A percentile compares a stretch with the other conserved stretches of the same genome.
Conservation (phyloP, 2,329 filamentous ascomycete species). For the Pseudocercospora cruenta region DNA sequence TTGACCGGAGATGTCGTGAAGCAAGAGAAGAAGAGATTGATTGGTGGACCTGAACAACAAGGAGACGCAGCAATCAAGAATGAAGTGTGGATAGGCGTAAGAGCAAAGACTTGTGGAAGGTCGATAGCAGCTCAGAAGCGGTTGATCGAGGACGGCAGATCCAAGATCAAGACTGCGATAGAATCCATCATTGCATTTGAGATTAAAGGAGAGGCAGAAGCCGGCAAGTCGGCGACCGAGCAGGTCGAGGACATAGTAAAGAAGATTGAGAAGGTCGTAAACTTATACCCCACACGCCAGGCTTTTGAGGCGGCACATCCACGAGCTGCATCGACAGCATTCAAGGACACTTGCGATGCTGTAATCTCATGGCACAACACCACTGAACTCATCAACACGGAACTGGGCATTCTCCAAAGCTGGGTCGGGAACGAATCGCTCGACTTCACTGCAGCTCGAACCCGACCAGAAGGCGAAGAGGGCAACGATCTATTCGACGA, state of each 20-base stretch:
- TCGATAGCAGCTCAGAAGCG: conserved; percentile 82
- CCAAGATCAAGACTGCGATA: conserved; percentile 71
- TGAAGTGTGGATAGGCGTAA: conserved; percentile 86
- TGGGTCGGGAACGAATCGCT: conserved; percentile 98
- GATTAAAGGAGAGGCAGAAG: conserved; percentile 90
- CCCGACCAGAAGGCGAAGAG: conserved; percentile 62
- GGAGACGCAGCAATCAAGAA: conserved; percentile 67
- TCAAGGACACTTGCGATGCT: conserved; percentile 80
- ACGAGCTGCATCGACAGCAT: conserved; percentile 73
- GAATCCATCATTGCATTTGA: conserved; percentile 92
- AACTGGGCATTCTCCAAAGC: conserved; percentile 85
- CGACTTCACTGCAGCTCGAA: conserved; percentile 79
- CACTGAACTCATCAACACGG: conserved; percentile 92
- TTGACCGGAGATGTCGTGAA: conserved; percentile 95
- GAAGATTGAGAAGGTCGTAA: conserved; percentile 88
- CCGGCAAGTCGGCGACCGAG: conserved; percentile 81
- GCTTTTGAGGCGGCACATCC: conserved; percentile 76
- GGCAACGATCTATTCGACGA: conserved; percentile 81
- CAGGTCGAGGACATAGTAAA: conserved; percentile 88
- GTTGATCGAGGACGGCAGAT: conserved; percentile 82
- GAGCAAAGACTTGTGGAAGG: conserved; percentile 81
- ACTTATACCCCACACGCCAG: conserved; percentile 78
- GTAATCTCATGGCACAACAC: conserved; percentile 97
- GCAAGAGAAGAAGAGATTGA: conserved; percentile 95
- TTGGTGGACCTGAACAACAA: conserved; percentile 77